A percentile compares a stretch with the other conserved stretches of the same genome.
These are phyloP conservation scores for Galerina marginata DNA, from an alignment of 768 basidiomycete species.

Conservation along the genomic window DNA sequence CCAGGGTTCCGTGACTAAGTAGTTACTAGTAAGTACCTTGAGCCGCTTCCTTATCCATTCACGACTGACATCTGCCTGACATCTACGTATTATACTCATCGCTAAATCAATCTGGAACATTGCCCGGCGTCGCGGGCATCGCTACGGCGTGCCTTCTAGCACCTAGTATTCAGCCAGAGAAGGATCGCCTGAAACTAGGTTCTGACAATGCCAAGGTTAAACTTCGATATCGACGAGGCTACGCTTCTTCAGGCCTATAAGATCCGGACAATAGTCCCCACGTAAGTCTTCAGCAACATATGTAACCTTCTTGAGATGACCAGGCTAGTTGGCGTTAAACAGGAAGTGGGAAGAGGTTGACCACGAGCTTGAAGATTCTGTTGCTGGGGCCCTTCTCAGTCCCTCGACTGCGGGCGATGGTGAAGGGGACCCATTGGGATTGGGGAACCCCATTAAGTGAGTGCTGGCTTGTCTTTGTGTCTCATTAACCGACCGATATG, in stretches of 20 bases:
- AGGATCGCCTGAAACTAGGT: background rate
- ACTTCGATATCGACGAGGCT: conserved; percentile 79
- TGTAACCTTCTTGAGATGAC: conserved; percentile 6
- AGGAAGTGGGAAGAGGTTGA: conserved; percentile 93
- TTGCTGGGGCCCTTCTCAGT: conserved; percentile 72
- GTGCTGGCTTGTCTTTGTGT: conserved; percentile 25
- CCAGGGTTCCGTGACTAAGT: too few species aligned
- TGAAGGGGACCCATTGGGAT: conserved; percentile 79
- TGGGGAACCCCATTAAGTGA: conserved; percentile 70
- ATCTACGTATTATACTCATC: too few species aligned
- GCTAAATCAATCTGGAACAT: too few species aligned
- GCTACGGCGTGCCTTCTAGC: too few species aligned
- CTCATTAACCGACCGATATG: conserved; percentile 13
- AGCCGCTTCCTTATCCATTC: too few species aligned
- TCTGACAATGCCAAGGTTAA: conserved; percentile 59
- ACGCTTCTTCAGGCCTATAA: conserved; percentile 87
- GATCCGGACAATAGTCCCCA: conserved; percentile 77
- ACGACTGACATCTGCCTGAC: too few species aligned
- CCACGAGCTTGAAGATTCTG: conserved; percentile 79
- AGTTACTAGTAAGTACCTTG: too few species aligned
- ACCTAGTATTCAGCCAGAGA: background rate
- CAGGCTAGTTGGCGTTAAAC: conserved; percentile 13
- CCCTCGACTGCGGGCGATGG: conserved; percentile 54
- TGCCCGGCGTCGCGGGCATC: too few species aligned
- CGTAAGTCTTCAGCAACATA: conserved; percentile 45